These are phyloP conservation scores for Thraustochytrium striatum DNA, from an alignment of 352 stramenopile genomes.

Conservation along the genomic window DNA sequence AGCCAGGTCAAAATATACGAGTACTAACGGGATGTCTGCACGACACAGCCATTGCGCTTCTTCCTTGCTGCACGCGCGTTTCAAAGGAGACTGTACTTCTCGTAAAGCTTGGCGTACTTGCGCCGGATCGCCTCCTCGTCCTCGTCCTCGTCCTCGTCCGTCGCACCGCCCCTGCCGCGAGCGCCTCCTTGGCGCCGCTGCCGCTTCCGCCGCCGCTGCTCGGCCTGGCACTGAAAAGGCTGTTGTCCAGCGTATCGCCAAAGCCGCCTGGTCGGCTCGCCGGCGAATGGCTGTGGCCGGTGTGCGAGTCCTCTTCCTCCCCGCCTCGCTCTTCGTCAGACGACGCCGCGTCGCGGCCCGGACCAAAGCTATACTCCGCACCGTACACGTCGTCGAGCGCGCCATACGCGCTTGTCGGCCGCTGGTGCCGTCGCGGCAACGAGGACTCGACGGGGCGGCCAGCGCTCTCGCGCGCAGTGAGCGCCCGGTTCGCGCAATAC, in stretches of 20 bases:
- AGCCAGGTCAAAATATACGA: slow-evolving; percentile 35
- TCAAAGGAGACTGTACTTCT: background rate
- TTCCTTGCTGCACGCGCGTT: background rate
- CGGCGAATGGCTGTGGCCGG: background rate
- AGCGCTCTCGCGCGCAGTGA: background rate
- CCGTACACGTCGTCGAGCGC: background rate
- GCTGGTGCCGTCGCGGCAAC: background rate
- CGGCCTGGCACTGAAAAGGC: no score
- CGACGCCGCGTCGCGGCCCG: background rate
- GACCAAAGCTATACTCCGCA: background rate
- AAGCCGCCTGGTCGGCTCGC: background rate
- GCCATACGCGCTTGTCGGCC: background rate
- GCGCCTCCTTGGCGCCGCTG: no score
- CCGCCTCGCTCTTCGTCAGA: background rate
- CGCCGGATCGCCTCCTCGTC: background rate
- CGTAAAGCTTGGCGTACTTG: background rate
- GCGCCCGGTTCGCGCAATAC: background rate
- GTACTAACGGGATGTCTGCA: background rate
- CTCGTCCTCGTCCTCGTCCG: background rate
- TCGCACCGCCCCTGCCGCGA: background rate
- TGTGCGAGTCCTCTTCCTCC: background rate
- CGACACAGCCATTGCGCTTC: background rate
- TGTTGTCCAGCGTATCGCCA: background rate
- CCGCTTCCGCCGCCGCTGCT: no score
- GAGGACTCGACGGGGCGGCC: background rate